Percentiles rank a stretch among this genome's conserved stretches.
These are phyloP conservation scores for Pleurotus citrinopileatus DNA, from an alignment of 768 basidiomycete genomes.

Conservation along the genomic window DNA sequence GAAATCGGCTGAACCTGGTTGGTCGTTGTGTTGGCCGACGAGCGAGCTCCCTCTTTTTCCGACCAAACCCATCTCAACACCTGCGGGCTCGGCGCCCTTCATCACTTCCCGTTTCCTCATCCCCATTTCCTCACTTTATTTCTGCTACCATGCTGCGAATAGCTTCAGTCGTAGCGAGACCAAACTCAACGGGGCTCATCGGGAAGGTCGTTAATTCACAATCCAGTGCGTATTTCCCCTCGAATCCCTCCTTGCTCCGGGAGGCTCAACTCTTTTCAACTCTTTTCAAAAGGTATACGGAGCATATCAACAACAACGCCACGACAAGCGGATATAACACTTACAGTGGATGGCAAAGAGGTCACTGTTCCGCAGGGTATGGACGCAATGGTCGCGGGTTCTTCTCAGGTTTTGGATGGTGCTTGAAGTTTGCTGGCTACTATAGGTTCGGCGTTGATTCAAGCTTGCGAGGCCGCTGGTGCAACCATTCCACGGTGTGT, in stretches of 20 bases:
- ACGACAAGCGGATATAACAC: slow-evolving; percentile 76
- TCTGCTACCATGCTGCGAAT: slow-evolving; percentile 58
- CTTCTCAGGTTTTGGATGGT: neutral
- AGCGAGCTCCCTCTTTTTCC: slow-evolving; percentile 28
- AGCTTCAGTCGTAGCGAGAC: slow-evolving; percentile 57
- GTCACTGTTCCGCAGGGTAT: slow-evolving; percentile 95
- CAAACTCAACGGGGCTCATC: slow-evolving; percentile 67
- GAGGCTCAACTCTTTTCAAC: neutral
- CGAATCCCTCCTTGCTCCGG: neutral
- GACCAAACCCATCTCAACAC: slow-evolving; percentile 23
- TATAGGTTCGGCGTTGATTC: slow-evolving; percentile 89
- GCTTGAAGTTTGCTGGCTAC: neutral
- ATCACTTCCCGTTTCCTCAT: slow-evolving; percentile 22
- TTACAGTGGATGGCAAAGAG: slow-evolving; percentile 96
- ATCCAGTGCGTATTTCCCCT: neutral
- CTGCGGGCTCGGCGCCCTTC: slow-evolving; percentile 31
- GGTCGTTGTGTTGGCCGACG: slow-evolving; percentile 44
- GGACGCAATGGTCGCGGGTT: slow-evolving; percentile 21
- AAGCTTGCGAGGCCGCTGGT: slow-evolving; percentile 91
- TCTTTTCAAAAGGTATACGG: slow-evolving; percentile 45
- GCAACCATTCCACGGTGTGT: slow-evolving; percentile 73
- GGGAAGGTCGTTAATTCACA: slow-evolving; percentile 39
- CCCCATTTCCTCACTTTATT: slow-evolving; percentile 18
- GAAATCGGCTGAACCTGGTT: slow-evolving; percentile 42
- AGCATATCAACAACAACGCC: slow-evolving; percentile 64